Percentiles rank a stretch among this genome's conserved stretches.
Conservation (phyloP, 495 filamentous ascomycete genomes). For the Alectoria sarmentosa region DNA sequence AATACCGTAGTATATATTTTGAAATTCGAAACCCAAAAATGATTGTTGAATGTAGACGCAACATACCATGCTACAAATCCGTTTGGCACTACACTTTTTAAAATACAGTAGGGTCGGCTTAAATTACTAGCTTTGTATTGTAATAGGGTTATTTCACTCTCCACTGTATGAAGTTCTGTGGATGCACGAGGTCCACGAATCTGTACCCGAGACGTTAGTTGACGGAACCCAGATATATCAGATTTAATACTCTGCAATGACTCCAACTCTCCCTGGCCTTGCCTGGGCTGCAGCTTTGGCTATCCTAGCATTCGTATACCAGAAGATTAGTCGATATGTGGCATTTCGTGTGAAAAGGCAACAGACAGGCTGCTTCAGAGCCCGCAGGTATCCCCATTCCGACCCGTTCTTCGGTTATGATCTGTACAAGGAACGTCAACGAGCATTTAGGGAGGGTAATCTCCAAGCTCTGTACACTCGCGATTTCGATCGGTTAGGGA, state of each 20-base stretch:
- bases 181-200: not conserved
- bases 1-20: too few relatives aligned
- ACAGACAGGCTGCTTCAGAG: slow-evolving; percentile 1
- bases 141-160: not conserved
- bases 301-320: not conserved
- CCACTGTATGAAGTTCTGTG: not conserved
- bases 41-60: too few relatives aligned
- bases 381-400: slow-evolving; percentile 2
- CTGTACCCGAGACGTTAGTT: not conserved
- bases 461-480: slow-evolving; percentile 3
- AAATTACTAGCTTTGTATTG: not conserved
- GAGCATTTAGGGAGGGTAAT: not conserved
- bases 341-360: slow-evolving; percentile 1
- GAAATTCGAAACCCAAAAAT: too few relatives aligned
- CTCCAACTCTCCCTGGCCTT: slow-evolving; percentile 1
- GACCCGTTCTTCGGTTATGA: not conserved
- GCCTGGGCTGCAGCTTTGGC: slow-evolving; percentile 3
- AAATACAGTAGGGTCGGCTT: not conserved
- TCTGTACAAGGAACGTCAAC: not conserved
- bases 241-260: not conserved
- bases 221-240: not conserved
- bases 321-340: not conserved
- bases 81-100: too few relatives aligned
- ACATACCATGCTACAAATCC: too few relatives aligned
- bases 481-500: not conserved